A percentile compares a stretch with the other conserved stretches of the same genome.
Evolutionary conservation across 441 rosid genomes (phyloP).

Genomic region (Biscutella laevigata): DNA sequence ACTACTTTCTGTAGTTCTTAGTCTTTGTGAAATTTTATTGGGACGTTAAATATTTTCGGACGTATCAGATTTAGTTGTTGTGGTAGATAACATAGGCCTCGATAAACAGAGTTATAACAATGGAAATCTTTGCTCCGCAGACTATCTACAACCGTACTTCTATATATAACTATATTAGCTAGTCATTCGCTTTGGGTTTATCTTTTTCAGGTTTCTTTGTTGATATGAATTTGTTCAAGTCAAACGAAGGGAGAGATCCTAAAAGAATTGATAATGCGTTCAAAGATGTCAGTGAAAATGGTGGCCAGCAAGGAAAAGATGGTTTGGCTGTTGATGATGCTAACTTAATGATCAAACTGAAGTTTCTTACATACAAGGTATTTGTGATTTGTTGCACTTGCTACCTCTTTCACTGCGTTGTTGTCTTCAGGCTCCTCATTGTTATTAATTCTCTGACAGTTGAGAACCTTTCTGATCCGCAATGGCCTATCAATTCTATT

Average conservation of each 20-base stretch:
- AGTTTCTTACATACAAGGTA: slow-evolving; percentile 95
- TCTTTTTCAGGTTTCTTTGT: slow-evolving; percentile 72
- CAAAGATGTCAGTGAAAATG: slow-evolving; percentile 36
- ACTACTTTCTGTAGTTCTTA: neutral
- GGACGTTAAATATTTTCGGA: neutral
- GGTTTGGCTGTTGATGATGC: slow-evolving; percentile 84
- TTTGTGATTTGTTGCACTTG: neutral
- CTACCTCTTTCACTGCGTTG: neutral
- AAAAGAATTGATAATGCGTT: slow-evolving; percentile 27
- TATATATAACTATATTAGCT: neutral
- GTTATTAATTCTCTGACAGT: slow-evolving; percentile 32
- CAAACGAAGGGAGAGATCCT: slow-evolving; percentile 47
- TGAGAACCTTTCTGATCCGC: slow-evolving; percentile 92
- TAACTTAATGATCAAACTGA: slow-evolving; percentile 86
- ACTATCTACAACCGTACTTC: neutral
- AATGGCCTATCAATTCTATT: slow-evolving; percentile 84
- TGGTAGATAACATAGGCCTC: too few species aligned
- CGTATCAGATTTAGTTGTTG: too few species aligned
- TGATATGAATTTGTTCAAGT: slow-evolving; percentile 81
- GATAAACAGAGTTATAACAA: neutral
- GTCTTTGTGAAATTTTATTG: slow-evolving; percentile 4
- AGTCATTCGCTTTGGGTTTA: slow-evolving; percentile 19
- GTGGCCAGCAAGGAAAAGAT: slow-evolving; percentile 30
- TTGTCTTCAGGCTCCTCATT: slow-evolving; percentile 10
- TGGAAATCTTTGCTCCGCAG: neutral